Base-by-base conservation (phyloP, 306 rosid species). In the Acacia acuminata region DNA sequence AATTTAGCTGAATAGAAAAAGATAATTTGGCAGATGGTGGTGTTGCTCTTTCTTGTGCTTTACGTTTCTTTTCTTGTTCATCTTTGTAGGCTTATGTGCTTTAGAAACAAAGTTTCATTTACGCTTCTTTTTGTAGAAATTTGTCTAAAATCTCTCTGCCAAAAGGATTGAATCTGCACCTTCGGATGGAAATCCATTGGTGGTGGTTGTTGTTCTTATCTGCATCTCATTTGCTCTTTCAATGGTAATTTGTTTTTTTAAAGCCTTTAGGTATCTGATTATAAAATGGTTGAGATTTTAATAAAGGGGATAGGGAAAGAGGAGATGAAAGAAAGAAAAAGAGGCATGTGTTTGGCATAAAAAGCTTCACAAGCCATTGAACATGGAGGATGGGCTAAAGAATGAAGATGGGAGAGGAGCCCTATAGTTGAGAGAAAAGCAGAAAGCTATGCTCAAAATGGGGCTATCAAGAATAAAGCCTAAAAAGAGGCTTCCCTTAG, bases 381-480 rank as follows among this genome's bases (percentile, higher is more conserved):
- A 73, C 79, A 81, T 82, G 86, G 85, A 76, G 83, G 81, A 73
- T 77, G 83, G 75, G 83, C 80, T 82, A 79, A 63, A 72, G 48
- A 84, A 36, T 79, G 56, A 47, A 80, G 87, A 85, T 2, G 86
- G 85, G 79, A 20, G 65, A 58, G 30, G 88, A 88, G 91, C 83
- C 89, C 17, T 48, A 77, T 81, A 64, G 88, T 42, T 3, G 74
- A 42, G 75, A 70, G 50, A 45, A 71, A 71, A 30, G 76, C 76
- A 77, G 86, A 86, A 88, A 88, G 89, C 83, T 78, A 43, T 51
- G 77, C 64, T 27, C 80, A 16, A 87, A 77, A 77, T 82, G 75
- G n/a, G 75, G 85, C 82, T 84, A 87, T 85, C 82, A 75, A 81
- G 84, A 87, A 91, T 87, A 87, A 85, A 91, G 91, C 86, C 86